Base-by-base conservation (phyloP, 2,329 filamentous ascomycete genomes). In the Cladosporium phlei region DNA sequence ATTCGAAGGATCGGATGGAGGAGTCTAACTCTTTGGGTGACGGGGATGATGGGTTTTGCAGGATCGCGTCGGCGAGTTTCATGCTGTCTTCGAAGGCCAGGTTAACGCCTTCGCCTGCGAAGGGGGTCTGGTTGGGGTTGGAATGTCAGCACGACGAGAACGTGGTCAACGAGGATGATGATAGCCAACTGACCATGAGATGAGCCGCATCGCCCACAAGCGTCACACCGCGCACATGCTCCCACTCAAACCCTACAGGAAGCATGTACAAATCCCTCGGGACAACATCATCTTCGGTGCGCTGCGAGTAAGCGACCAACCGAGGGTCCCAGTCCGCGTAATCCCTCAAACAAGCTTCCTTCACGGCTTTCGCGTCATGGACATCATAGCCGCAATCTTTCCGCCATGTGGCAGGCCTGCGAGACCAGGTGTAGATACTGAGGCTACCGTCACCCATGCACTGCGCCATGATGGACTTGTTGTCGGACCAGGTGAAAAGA, bases 151-250 rank as follows among this genome's bases (percentile, higher is more conserved):
- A n/a, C n/a, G n/a, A n/a, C n/a, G n/a, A n/a, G n/a, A n/a, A 21
- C 12, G 28, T 11, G 8, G 7, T 12, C 12, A 22, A 16, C 12
- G 2, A 28, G 42, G 10, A 14, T 12, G 28, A 14, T 14, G 12
- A 30, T 30, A 28, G 11, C 9, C 39, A 2, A 56, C 57, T 43
- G 62, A 66, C 1, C 63, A 68, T 67, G 4, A 69, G 49, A 50
- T 70, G 67, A 11, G 67, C 67, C 11, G 68, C 65, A 44, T 71
- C 68, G 4, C 68, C 69, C 1, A 72, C 54, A 0, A 70, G 51
- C 2, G 68, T 71, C 8, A 70, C 51, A 4, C 68, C 67, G 4
- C 53, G 47, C 28, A 52, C 55, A 47, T 68, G 64, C 11, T 57
- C 39, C 67, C 67, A 71, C 2, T 29, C 51, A 48, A 63, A 59